Evolutionary conservation across 371 early-diverging fungal genomes (phyloP).

Genomic region (Agmasoma carcini): DNA sequence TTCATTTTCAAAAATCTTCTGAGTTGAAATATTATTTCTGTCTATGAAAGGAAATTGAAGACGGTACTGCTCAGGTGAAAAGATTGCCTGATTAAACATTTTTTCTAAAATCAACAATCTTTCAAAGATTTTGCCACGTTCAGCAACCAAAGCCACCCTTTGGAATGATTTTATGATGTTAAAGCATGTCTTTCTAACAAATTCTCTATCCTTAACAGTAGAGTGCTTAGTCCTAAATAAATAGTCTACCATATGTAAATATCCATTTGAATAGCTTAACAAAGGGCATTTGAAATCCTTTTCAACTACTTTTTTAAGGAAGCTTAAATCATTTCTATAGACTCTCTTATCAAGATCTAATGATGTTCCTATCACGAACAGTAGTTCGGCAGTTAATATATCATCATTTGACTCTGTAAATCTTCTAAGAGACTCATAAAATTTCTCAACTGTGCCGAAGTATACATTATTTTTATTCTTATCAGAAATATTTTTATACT

Average conservation of each 20-base stretch:
- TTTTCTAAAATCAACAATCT: conserved; percentile 4
- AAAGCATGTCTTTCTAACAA: conserved; percentile 10
- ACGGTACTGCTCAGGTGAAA: conserved; percentile 38
- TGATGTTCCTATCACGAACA: conserved; percentile 25
- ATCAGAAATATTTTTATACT: conserved; percentile 34
- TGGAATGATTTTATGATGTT: conserved; percentile 23
- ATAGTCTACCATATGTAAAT: conserved; percentile 26
- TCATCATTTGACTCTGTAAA: not conserved
- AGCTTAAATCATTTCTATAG: conserved; percentile 13
- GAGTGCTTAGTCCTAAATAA: conserved; percentile 24
- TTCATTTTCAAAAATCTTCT: not conserved
- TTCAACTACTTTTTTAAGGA: conserved; percentile 19
- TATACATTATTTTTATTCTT: conserved; percentile 19
- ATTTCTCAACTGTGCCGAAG: conserved; percentile 38
- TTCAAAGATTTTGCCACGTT: conserved; percentile 5
- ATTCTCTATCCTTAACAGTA: conserved; percentile 9
- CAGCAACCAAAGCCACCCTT: conserved; percentile 21
- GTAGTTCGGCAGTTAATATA: not conserved
- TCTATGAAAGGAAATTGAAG: conserved; percentile 41
- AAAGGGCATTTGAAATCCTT: conserved; percentile 29
- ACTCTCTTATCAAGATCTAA: conserved; percentile 24
- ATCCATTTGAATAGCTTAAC: conserved; percentile 19
- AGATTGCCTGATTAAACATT: conserved; percentile 46
- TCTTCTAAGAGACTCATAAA: conserved; percentile 24
- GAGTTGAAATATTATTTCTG: too few relatives aligned